Evolutionary conservation across 768 basidiomycete genomes (phyloP), one percentile per base, ranked within the genome.

Genomic region (Kwoniella shandongensis): DNA sequence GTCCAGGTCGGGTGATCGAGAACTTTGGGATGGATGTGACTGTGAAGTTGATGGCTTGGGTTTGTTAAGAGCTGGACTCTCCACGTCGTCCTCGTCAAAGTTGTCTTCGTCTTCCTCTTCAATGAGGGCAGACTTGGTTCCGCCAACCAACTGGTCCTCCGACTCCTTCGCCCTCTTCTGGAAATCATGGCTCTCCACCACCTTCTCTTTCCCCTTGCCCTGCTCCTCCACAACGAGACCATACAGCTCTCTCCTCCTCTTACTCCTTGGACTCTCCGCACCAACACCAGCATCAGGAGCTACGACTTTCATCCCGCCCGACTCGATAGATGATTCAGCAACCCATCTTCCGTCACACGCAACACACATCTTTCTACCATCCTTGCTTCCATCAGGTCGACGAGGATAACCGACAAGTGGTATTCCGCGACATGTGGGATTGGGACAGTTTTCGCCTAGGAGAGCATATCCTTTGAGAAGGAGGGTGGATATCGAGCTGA

Each of bases 371-470:
- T 61, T 59, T 44, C 61, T 67, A 39, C 51, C 44, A 42, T 70
- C 73, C 25, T 50, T 63, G 1, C 29, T 54, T 0, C 67, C 67
- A 27, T 66, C 69, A 12, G 61, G 55, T 35, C 58, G 56, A 38
- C 64, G 41, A 3, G 75, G 75, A 48, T 69, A 73, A 3, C 75
- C 75, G 22, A 76, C 70, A 12, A 76, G 65, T 4, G 75, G 75
- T 18, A 76, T 67, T 3, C 71, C 73, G 18, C 53, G 45, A 49
- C 75, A 76, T 1, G 42, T 32, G 17, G 62, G 18, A 18, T 59
- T 62, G 12, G 67, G 69, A 40, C 75, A 76, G 47, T 64, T 72
- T 13, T 54, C 53, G 32, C 59, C 57, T 1, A 76, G 52, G 1
- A 76, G 62, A 1, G 73, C 70, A 38, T 72, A 74, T 3, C 75